Percentiles rank a stretch among this genome's conserved stretches.
Conservation (phyloP, 768 basidiomycete genomes). For the Amanita rubescens region DNA sequence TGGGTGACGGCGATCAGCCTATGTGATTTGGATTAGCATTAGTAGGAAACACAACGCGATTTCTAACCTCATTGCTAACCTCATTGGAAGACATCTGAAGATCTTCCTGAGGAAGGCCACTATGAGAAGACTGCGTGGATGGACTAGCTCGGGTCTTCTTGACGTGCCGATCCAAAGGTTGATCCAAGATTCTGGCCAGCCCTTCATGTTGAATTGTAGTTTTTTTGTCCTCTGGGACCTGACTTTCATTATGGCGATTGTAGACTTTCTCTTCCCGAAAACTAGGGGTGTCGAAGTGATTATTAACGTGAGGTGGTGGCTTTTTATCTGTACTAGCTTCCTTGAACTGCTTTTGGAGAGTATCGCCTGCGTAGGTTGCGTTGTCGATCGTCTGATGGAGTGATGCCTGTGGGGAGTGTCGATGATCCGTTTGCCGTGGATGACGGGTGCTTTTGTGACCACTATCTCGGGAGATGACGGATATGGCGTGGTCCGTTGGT, state of each 20-base stretch:
- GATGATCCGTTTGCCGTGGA: neutral
- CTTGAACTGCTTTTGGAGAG: neutral
- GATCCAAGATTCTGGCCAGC: constrained; percentile 3
- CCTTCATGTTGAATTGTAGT: neutral
- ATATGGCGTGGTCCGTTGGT: neutral
- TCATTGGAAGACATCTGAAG: neutral
- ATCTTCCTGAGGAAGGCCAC: neutral
- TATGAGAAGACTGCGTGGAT: neutral
- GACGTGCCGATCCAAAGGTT: neutral
- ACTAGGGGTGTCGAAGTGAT: neutral
- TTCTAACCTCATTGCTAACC: neutral
- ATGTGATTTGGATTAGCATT: neutral
- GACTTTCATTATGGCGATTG: neutral
- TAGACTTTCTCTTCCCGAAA: neutral
- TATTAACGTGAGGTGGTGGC: neutral
- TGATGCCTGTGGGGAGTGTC: neutral
- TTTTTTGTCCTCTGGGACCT: neutral
- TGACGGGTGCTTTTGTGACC: neutral
- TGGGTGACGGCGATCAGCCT: neutral
- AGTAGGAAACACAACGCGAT: neutral
- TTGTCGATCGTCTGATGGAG: neutral
- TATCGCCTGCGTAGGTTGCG: neutral
- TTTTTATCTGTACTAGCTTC: neutral
- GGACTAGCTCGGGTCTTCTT: constrained; percentile 1
- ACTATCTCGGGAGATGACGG: neutral